Conservation (phyloP, 2,329 filamentous ascomycete genomes). For the Aspergillus pseudonomiae region DNA sequence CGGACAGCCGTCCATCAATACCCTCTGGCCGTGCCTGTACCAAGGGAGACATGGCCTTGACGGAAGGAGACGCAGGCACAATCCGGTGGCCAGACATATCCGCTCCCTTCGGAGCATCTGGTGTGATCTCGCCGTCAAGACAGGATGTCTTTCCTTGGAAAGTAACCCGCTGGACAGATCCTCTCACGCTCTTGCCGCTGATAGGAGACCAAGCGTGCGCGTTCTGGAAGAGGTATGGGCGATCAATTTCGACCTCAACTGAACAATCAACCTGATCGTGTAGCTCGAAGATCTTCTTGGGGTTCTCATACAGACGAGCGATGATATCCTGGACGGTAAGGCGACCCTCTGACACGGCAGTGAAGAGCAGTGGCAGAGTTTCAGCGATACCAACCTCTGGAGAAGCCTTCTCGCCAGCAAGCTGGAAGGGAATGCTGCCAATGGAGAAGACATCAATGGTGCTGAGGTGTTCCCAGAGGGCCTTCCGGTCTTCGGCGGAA, state of each 20-base stretch:
- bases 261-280: constrained; percentile 75
- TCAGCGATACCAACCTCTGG: constrained; percentile 71
- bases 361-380: constrained; percentile 73
- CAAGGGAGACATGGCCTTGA: constrained; percentile 54
- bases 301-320: constrained; percentile 72
- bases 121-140: constrained; percentile 67
- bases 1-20: constrained; percentile 41
- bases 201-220: constrained; percentile 70
- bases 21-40: constrained; percentile 41
- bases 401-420: constrained; percentile 63
- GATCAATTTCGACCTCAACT: constrained; percentile 75
- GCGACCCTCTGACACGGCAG: constrained; percentile 73
- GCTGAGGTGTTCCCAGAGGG: constrained; percentile 72
- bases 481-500: constrained; percentile 71
- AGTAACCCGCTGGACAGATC: constrained; percentile 72
- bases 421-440: constrained; percentile 76
- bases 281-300: constrained; percentile 78
- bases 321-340: constrained; percentile 75
- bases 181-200: constrained; percentile 67
- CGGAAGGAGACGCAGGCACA: constrained; percentile 56
- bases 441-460: constrained; percentile 80
- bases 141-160: constrained; percentile 76
- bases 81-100: constrained; percentile 73
- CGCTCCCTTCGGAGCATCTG: constrained; percentile 63
- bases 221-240: constrained; percentile 63